These are phyloP conservation scores for Sphaerulina vaccinii DNA, from an alignment of 2,329 filamentous ascomycete species.

Conservation along the genomic window DNA sequence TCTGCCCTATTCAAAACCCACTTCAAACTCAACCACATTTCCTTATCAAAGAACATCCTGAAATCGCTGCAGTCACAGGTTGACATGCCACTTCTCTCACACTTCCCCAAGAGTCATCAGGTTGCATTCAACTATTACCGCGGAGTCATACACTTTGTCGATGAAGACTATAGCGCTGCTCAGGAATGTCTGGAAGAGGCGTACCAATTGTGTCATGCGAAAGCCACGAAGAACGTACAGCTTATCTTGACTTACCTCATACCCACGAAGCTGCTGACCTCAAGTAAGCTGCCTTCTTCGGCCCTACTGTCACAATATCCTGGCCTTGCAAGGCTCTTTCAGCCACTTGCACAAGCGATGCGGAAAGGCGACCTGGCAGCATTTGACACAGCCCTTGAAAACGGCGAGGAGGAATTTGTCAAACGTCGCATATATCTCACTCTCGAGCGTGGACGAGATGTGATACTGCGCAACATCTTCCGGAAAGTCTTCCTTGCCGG, in stretches of 20 bases:
- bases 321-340: constrained; percentile 72
- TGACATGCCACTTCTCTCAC: constrained; percentile 76
- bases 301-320: constrained; percentile 73
- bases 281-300: constrained; percentile 74
- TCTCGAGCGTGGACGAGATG: constrained; percentile 85
- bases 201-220: constrained; percentile 75
- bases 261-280: constrained; percentile 86
- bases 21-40: constrained; percentile 82
- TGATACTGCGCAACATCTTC: constrained; percentile 85
- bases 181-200: constrained; percentile 78
- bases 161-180: constrained; percentile 86
- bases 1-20: constrained; percentile 98
- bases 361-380: constrained; percentile 76
- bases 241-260: constrained; percentile 93
- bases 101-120: constrained; percentile 84
- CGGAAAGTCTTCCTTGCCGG: constrained; percentile 86
- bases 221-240: constrained; percentile 74
- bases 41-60: constrained; percentile 85
- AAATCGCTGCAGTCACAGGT: constrained; percentile 68
- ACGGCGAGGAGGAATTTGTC: constrained; percentile 88
- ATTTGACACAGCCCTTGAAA: constrained; percentile 78
- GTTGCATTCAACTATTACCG: constrained; percentile 97
- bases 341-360: constrained; percentile 75
- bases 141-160: constrained; percentile 87
- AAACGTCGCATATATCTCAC: constrained; percentile 92